Base-by-base conservation (phyloP, 2,329 filamentous ascomycete genomes). In the Aspergillus sp. region DNA sequence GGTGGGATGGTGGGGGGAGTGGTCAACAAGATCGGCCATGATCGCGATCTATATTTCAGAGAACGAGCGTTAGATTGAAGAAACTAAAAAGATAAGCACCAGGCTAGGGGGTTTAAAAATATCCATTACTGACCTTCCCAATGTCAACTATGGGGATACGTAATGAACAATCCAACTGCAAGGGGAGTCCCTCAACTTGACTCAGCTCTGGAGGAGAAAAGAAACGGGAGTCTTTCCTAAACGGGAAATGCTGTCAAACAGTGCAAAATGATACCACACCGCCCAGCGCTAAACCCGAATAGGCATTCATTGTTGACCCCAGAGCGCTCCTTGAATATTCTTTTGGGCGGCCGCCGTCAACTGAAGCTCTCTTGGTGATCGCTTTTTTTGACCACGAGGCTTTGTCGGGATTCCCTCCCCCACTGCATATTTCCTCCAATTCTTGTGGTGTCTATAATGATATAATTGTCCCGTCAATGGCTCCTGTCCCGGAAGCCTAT, bases 1-100 rank as follows among this genome's bases (percentile, higher is more conserved):
- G 51, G 85, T 79, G 47, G 88, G 87, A 67, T 95, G 84, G 59
- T 61, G 66, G 59, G 90, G 90, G 47, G 91, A 96, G 68, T 96
- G 84, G 65, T 96, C 91, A 50, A 85, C 74, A 34, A 85, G 48
- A 68, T 74, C 53, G 70, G 65, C 45, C 59, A 62, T 64, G 45
- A 36, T 44, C 34, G 65, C 53, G 49, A 69, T 39, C 12, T 31
- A 19, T 19, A 19, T 6, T 9, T 27, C 8, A 37, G 13, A 19
- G 30, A 28, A 12, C 27, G 27, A n/a, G 13, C 12, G 29, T 32
- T 26, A 39, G 29, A 32, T 26, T 32, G 6, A 26, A 32, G 37
- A 26, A 11, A 27, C 12, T 39, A 13, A 33, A 29, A 11, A 10
- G 10, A 19, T 8, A n/a, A 32, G n/a, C 8, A 32, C n/a, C 31